Base-by-base conservation (phyloP, 352 stramenopile species). In the Aphanomyces invadans region DNA sequence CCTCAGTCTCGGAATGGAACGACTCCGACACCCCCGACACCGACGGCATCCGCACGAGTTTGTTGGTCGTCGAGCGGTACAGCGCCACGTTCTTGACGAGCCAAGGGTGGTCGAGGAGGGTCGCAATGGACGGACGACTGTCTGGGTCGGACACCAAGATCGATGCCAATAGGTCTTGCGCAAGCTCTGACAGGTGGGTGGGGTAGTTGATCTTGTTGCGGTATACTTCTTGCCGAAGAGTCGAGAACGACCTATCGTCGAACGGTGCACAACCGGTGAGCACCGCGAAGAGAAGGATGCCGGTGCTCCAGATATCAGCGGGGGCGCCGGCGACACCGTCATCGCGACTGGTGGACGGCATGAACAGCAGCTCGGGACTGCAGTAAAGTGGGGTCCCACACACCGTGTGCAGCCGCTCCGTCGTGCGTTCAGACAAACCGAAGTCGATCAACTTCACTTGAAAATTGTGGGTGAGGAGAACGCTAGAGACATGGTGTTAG, bases 391-490 rank as follows among this genome's bases (percentile, higher is more conserved):
- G 84, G 54, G 84, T 92, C 46, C 83, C 83, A 56, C 83, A 92
- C 53, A 90, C 84, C 26, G 83, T 88, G 46, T 78, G 78, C 36
- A 92, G 74, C 15, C 28, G 9, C 25, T 67, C 76, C 38, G 74
- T 75, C 36, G 88, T 89, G 52, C 94, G 76, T 59, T 96, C 95
- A 0, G 90, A 97, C 7, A 98, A 77, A 39, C 94, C 94, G 86
- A 98, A 98, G 76, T 98, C 92, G 76, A 98, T 97, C 52, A 98
- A 83, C 80, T 97, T 98, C 53, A 98, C 83, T 59, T 91, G 83
- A 51, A 90, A 77, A 67, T 97, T 91, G 53, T 81, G 86, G 54
- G 88, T 95, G 73, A 97, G 81, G 48, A 98, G 79, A 28, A 98
- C 89, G 87, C 89, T 83, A 57, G 9, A 60, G 17, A 69, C 4